Evolutionary conservation across 2,329 filamentous ascomycete genomes (phyloP).

Genomic region (Chaetomium strumarium): DNA sequence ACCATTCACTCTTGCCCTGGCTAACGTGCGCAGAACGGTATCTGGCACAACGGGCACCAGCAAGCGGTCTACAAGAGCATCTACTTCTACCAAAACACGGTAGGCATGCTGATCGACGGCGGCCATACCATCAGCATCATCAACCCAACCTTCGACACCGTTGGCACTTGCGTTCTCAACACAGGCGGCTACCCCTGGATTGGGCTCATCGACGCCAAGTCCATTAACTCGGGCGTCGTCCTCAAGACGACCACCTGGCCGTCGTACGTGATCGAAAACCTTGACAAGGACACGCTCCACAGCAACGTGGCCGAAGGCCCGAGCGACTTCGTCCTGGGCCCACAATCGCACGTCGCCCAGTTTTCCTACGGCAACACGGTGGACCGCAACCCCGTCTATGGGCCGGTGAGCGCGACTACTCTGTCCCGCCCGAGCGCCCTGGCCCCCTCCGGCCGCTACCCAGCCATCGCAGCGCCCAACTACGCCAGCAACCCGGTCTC

Average conservation of each 20-base stretch:
- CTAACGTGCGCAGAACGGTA: slow-evolving; percentile 31
- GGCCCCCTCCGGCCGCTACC: slow-evolving; percentile 35
- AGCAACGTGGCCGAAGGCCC: slow-evolving; percentile 33
- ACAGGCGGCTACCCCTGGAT: slow-evolving; percentile 36
- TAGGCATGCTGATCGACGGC: slow-evolving; percentile 34
- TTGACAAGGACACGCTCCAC: slow-evolving; percentile 34
- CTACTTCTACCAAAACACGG: slow-evolving; percentile 38
- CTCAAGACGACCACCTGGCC: slow-evolving; percentile 34
- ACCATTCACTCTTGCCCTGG: not conserved
- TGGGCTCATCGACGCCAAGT: slow-evolving; percentile 36
- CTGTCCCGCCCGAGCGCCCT: slow-evolving; percentile 32
- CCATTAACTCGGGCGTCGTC: slow-evolving; percentile 37
- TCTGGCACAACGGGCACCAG: slow-evolving; percentile 39
- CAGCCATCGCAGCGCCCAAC: slow-evolving; percentile 34
- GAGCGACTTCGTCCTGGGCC: slow-evolving; percentile 29
- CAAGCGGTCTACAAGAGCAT: slow-evolving; percentile 40
- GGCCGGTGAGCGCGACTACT: slow-evolving; percentile 27
- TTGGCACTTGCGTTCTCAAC: slow-evolving; percentile 33
- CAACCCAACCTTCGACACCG: slow-evolving; percentile 36
- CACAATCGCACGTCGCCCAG: slow-evolving; percentile 32
- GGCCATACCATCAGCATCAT: slow-evolving; percentile 38
- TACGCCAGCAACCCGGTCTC: slow-evolving; percentile 31
- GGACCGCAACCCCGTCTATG: slow-evolving; percentile 35
- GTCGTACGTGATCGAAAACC: slow-evolving; percentile 40
- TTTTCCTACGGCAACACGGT: slow-evolving; percentile 40